phyloP scores from a whole-genome alignment of 78 protist species.

The Dictyostelium citrinum region DNA sequence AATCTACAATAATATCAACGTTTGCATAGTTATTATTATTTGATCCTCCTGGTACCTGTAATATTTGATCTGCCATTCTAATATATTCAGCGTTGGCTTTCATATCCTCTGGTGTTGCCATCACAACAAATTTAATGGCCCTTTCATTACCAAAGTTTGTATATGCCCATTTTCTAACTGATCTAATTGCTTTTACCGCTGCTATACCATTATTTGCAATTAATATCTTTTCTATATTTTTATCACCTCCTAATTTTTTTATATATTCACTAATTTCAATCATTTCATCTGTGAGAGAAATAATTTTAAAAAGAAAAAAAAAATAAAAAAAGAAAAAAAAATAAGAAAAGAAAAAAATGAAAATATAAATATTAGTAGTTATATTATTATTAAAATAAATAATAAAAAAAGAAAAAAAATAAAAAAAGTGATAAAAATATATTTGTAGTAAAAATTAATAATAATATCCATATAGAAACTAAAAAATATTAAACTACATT shows the following conservation, averaged over 20 bases:
- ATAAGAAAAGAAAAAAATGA: not conserved
- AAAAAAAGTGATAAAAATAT: not conserved
- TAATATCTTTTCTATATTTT: constrained; percentile 76
- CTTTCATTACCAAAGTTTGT: constrained; percentile 89
- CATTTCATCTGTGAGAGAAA: not conserved
- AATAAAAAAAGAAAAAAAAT: not conserved
- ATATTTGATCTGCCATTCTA: constrained; percentile 93
- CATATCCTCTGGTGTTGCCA: constrained; percentile 98
- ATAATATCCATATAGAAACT: no score
- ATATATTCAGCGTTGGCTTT: constrained; percentile 97
- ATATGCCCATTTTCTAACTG: constrained; percentile 95
- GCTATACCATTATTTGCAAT: constrained; percentile 99
- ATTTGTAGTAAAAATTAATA: no score
- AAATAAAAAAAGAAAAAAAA: no score
- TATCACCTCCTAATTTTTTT: constrained; percentile 21
- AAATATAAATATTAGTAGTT: no score
- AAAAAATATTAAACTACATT: no score
- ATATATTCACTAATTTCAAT: constrained; percentile 37
- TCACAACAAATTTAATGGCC: constrained; percentile 89
- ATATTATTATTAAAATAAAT: no score
- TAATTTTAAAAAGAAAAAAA: not conserved
- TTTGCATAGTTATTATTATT: constrained; percentile 98
- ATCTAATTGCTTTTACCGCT: constrained; percentile 97
- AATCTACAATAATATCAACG: constrained; percentile 95
- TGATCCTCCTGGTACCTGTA: constrained; percentile 96